Base-by-base conservation (phyloP, 192 early-diverging fungal species). In the Podila horticola region DNA sequence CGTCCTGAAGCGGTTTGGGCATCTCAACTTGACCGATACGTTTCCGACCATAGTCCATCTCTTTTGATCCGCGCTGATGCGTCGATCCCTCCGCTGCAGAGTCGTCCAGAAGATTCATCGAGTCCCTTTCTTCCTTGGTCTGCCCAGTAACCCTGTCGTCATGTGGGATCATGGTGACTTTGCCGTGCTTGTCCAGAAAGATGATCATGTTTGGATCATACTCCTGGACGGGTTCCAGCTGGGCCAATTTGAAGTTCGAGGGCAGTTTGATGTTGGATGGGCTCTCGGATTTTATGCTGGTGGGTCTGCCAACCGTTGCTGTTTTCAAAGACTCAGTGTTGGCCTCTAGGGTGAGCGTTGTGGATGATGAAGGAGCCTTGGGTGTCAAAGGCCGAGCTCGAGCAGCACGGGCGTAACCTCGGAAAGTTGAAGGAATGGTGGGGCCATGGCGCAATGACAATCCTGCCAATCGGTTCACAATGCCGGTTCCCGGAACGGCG, bases 171-270 rank as follows among this genome's bases (percentile, higher is more conserved):
- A 81, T 81, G 0, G 51, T 33, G 5, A 73, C 77, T 2, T 81
- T 81, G 19, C 77, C 77, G 6, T 69, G 77, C 34, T 81, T 81
- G 34, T 81, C 77, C 30, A 81, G 57, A 41, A 81, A 81, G 17
- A 81, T 81, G 38, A 81, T 41, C 77, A 81, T 81, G 29, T 81
- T 81, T 12, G 77, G 77, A 41, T 81, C 77, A 41, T 81, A 81
- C 19, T 55, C 71, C 26, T 61, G 49, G 5, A 55, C 48, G 28
- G 64, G 19, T 6, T 77, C 45, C 2, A 62, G 11, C 33, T 77
- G 71, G 7, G 64, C 68, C 19, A 77, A 64, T 34, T 77, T 77
- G 58, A 77, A 71, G 30, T 36, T 55, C 2, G n/a, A 24, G 7
- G 66, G 75, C 13, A 79, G 34, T 30, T 72, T 66, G 50, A 69